These are phyloP conservation scores for Ophiocordyceps sinensis DNA, from an alignment of 2,329 filamentous ascomycete genomes.

Conservation along the genomic window DNA sequence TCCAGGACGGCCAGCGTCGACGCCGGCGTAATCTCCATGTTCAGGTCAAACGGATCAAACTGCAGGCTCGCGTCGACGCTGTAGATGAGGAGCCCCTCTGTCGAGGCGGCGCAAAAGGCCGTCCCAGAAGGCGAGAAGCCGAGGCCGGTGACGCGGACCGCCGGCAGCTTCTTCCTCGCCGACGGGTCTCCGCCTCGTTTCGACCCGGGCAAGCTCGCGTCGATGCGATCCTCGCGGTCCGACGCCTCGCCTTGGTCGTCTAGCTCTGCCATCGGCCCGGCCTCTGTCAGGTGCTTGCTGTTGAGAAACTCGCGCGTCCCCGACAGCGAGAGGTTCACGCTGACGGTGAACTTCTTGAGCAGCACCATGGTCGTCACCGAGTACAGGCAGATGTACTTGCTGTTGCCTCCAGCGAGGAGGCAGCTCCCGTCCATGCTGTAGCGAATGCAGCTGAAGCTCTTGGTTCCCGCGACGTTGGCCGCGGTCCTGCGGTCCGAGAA, in stretches of 20 bases:
- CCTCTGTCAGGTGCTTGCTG: slow-evolving; percentile 81
- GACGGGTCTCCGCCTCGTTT: slow-evolving; percentile 75
- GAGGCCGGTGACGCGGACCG: slow-evolving; percentile 72
- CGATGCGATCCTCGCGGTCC: slow-evolving; percentile 72
- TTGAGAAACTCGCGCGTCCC: slow-evolving; percentile 96
- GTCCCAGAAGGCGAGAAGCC: slow-evolving; percentile 81
- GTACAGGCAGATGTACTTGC: slow-evolving; percentile 97
- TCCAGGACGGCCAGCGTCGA: slow-evolving; percentile 59
- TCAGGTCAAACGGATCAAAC: slow-evolving; percentile 93
- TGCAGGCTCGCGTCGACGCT: slow-evolving; percentile 70
- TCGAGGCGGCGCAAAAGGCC: slow-evolving; percentile 87
- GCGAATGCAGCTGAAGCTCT: slow-evolving; percentile 73
- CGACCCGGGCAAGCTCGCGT: slow-evolving; percentile 68
- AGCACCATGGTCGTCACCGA: slow-evolving; percentile 86
- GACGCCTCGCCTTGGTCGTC: slow-evolving; percentile 81
- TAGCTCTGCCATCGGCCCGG: slow-evolving; percentile 68
- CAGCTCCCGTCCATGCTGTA: slow-evolving; percentile 92
- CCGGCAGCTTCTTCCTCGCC: slow-evolving; percentile 58
- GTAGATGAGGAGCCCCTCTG: slow-evolving; percentile 88
- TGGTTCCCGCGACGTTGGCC: slow-evolving; percentile 79
- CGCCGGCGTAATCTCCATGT: slow-evolving; percentile 82
- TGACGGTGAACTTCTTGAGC: slow-evolving; percentile 90
- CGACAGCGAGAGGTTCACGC: slow-evolving; percentile 85
- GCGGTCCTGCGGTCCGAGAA: slow-evolving; percentile 78
- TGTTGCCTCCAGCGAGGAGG: slow-evolving; percentile 81